phyloP scores from a whole-genome alignment of 768 basidiomycete genomes.

The Amanita jacksonii region DNA sequence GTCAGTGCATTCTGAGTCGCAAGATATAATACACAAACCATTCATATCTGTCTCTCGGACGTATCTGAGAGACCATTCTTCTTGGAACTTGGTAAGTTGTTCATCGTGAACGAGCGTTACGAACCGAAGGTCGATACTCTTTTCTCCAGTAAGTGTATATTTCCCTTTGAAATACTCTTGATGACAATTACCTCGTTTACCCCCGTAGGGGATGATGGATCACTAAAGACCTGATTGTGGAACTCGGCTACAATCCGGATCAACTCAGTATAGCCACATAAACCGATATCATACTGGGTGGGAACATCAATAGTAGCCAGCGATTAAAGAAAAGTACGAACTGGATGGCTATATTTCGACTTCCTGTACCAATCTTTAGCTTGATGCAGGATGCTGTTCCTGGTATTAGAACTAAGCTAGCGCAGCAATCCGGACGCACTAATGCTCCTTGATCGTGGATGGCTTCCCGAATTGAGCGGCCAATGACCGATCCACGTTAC shows the following conservation, averaged over 20 bases:
- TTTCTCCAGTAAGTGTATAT: conserved; percentile 8
- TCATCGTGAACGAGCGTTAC: conserved; percentile 55
- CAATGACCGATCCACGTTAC: conserved; percentile 79
- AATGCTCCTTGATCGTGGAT: conserved; percentile 80
- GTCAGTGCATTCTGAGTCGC: conserved; percentile 21
- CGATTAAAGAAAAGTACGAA: conserved; percentile 18
- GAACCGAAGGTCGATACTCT: conserved; percentile 60
- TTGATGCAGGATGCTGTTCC: conserved; percentile 61
- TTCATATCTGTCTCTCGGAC: conserved; percentile 47
- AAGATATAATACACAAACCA: conserved; percentile 24
- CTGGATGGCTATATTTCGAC: conserved; percentile 51
- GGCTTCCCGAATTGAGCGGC: conserved; percentile 89
- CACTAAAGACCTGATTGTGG: conserved; percentile 71
- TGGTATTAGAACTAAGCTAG: not conserved
- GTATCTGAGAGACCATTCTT: conserved; percentile 62
- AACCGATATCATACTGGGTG: conserved; percentile 62
- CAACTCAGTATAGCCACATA: conserved; percentile 64
- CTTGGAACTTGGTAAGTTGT: conserved; percentile 43
- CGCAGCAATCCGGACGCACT: conserved; percentile 33
- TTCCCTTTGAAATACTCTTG: not conserved
- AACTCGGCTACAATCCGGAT: conserved; percentile 64
- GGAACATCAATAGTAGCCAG: conserved; percentile 4
- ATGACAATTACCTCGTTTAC: conserved; percentile 49
- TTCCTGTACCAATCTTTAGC: conserved; percentile 69
- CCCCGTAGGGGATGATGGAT: conserved; percentile 55